These are phyloP conservation scores for Globisporangium irregulare DNA, from an alignment of 352 stramenopile genomes.

Conservation along the genomic window DNA sequence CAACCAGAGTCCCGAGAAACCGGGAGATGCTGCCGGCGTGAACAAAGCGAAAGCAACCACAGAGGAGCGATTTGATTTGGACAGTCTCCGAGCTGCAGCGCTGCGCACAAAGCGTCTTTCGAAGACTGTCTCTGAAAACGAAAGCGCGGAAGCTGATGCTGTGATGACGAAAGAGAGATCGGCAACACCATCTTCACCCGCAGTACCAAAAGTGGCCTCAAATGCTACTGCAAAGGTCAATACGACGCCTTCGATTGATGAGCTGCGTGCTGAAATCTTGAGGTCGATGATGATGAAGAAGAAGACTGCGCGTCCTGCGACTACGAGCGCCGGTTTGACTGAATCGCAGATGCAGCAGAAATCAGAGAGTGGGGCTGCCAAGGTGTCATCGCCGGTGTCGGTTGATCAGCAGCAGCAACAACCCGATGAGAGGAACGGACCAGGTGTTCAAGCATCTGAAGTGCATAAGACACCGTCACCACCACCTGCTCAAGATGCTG, in stretches of 20 bases:
- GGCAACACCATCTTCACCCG: not conserved
- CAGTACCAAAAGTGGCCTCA: conserved; percentile 5
- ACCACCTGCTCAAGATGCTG: not conserved
- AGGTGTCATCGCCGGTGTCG: not conserved
- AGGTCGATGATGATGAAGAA: conserved; percentile 46
- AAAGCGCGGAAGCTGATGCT: not conserved
- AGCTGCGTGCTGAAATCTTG: conserved; percentile 45
- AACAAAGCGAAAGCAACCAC: not conserved
- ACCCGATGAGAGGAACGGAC: not conserved
- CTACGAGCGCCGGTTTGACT: not conserved
- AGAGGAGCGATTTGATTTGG: conserved; percentile 38
- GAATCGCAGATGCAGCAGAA: not conserved
- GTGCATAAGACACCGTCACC: not conserved
- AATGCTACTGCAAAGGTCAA: not conserved
- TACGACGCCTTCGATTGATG: conserved; percentile 28
- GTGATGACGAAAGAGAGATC: not conserved
- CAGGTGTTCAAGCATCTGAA: not conserved
- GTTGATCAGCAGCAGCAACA: conserved; percentile 10
- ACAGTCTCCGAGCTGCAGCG: conserved; percentile 63
- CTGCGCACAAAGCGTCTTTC: conserved; percentile 49
- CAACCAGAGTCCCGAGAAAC: conserved; percentile 1
- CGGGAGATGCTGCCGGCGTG: not conserved
- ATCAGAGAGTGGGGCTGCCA: not conserved
- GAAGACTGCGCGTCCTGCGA: conserved; percentile 2
- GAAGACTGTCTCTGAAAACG: conserved; percentile 6